Evolutionary conservation across 2,329 filamentous ascomycete species (phyloP).

Genomic region (Pyricularia sp.): DNA sequence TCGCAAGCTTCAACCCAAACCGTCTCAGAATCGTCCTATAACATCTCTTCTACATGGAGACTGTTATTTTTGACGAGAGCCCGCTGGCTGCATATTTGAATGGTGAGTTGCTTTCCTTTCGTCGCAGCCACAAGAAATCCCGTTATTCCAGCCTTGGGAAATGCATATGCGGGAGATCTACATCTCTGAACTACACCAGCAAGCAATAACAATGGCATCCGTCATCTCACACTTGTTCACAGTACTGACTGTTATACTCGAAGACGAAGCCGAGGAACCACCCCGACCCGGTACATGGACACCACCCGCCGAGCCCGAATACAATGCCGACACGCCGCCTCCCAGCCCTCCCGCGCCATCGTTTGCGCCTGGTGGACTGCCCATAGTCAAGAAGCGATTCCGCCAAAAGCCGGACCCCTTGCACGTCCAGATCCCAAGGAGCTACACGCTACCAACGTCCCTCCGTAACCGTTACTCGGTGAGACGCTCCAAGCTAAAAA

Average conservation of each 20-base stretch:
- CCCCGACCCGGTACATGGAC: constrained; percentile 32
- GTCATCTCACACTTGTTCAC: constrained; percentile 5
- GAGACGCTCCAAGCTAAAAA: constrained; percentile 16
- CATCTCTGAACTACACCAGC: background rate
- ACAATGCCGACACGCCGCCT: constrained; percentile 30
- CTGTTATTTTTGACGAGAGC: constrained; percentile 76
- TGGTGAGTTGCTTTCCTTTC: constrained; percentile 45
- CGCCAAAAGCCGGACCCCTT: constrained; percentile 34
- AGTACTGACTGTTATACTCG: constrained; percentile 24
- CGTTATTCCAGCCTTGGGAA: background rate
- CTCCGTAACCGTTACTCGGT: constrained; percentile 43
- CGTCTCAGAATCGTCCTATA: background rate
- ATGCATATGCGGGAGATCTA: background rate
- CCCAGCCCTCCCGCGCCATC: constrained; percentile 34
- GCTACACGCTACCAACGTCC: constrained; percentile 31
- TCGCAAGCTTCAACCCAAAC: background rate
- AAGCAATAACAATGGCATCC: background rate
- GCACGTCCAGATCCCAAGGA: constrained; percentile 29
- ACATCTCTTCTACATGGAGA: constrained; percentile 56
- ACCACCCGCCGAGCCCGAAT: constrained; percentile 21
- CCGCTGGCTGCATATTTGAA: constrained; percentile 84
- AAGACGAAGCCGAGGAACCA: constrained; percentile 35
- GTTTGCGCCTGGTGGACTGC: constrained; percentile 49
- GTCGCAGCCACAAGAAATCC: constrained; percentile 7
- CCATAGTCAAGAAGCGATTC: constrained; percentile 43